Base-by-base conservation (phyloP, 495 filamentous ascomycete genomes). In the Parachaetomium inaequale region DNA sequence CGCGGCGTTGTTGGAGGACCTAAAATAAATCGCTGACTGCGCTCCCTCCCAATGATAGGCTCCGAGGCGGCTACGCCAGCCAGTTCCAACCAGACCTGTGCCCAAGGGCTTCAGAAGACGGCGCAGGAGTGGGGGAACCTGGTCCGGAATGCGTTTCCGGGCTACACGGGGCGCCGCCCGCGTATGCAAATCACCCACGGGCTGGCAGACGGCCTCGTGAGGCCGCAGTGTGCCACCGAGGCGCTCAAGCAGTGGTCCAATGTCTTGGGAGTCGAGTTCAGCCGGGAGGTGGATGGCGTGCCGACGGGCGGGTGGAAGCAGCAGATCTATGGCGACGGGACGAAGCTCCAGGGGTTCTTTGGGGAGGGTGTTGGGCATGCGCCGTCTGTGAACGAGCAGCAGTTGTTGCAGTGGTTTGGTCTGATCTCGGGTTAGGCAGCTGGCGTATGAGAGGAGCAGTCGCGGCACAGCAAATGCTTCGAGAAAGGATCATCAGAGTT, bases 101-200 rank as follows among this genome's bases (percentile, higher is more conserved):
- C 81, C 1, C 70, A 79, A 53, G 84, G 84, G 56, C 62, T 82
- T 7, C 51, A 72, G 19, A 70, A 77, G 66, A 80, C 83, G 1
- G 70, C 78, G 17, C 61, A 78, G 66, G 52, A 80, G 63, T 86
- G 83, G 84, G 79, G 74, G 11, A 62, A 72, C 19, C 74, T 82
- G 53, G 84, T 81, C 7, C 53, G 72, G 21, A 77, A 75, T 64
- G 77, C 80, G 65, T 81, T 83, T 67, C 75, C 82, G 0, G 81
- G 80, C 2, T 85, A 85, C 69, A 77, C 68, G 15, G 84, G 84
- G 4, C 63, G 72, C 1, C 75, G 80, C 1, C 78, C 84, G 11
- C 72, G 76, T 40, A 82, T 87, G 78, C 79, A 82, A 69, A 79
- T 86, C 54, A 75, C 75, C 58, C 84, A 87, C 62, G 83, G 83